Base-by-base conservation (phyloP, 257 asterid species). In the Capsicum chinense region DNA sequence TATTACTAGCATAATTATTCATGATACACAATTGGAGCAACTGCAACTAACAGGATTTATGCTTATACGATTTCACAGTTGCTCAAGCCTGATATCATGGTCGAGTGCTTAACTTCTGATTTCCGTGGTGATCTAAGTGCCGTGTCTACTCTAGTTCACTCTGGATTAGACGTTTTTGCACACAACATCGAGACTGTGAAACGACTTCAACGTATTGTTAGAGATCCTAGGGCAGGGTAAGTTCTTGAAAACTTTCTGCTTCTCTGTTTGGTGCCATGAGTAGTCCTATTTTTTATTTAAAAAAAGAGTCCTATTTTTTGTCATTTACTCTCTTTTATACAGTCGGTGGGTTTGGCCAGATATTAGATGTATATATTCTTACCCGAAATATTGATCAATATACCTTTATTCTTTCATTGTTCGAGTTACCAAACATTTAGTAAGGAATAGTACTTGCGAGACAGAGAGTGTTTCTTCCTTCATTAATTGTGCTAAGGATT, bases 201-300 rank as follows among this genome's bases (percentile, higher is more conserved):
- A 88, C 89, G 97, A 11, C 91, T 95, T 85, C 98, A 97, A 88
- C 93, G 98, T 79, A 92, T 95, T 83, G 98, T 97, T 83, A 93
- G 99, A 88, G 98, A 95, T 90, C 98, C 98, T 52, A 92, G 98
- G 86, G 98, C 99, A 76, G 97, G 98, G 99, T 94, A 85, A 89
- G 95, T 87, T 81, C 84, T 82, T 83, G n/a, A 69, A 1, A 68
- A 19, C 76, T 63, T 83, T 83, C 81, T 79, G 62, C 56, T 44
- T 33, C 69, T 62, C 57, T 48, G 7, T 66, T 64, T 35, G 50
- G 44, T 56, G 35, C 56, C 33, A 47, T 83, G 47, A 10, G 5
- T 73, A n/a, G 37, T 73, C 16, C 68, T 85, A 73, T 13, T 33
- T 48, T 44, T 85, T 39, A 39, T 39, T 39, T 39, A 39, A 39